Percentiles rank a stretch among this genome's conserved stretches.
phyloP scores from a whole-genome alignment of 2,329 filamentous ascomycete genomes.

The Aspergillus sojae region DNA sequence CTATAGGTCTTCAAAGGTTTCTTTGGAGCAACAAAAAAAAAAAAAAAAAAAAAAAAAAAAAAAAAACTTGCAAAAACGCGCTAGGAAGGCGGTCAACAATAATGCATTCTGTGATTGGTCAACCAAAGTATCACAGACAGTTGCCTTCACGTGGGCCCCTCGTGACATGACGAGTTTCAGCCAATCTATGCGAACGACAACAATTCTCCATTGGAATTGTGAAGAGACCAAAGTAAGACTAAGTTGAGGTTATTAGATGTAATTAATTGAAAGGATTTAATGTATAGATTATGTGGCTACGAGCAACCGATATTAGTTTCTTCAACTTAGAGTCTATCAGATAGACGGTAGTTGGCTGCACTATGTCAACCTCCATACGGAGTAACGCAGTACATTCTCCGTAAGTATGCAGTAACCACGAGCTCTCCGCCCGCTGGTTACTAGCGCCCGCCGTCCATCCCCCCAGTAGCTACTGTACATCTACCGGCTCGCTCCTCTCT shows the following conservation, averaged over 20 bases:
- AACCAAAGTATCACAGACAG: neutral
- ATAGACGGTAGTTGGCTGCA: neutral
- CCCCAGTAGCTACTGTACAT: conserved; percentile 24
- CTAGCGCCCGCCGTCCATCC: conserved; percentile 25
- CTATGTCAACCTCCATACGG: neutral
- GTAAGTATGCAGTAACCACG: conserved; percentile 18
- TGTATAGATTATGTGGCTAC: neutral
- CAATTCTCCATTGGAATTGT: neutral
- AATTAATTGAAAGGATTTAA: neutral
- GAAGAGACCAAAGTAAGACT: neutral
- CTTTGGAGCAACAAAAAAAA: conserved; percentile 17
- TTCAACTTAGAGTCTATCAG: neutral
- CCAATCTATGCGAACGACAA: neutral
- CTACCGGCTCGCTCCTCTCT: conserved; percentile 19
- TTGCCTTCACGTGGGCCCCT: conserved; percentile 15
- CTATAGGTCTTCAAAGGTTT: neutral
- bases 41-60: conserved; percentile 23
- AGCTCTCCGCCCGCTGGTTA: conserved; percentile 28
- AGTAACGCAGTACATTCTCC: neutral
- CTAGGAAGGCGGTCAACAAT: conserved; percentile 29
- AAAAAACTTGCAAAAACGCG: conserved; percentile 25
- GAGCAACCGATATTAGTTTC: neutral
- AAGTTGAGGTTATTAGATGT: neutral
- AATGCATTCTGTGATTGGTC: conserved; percentile 24
- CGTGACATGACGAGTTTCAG: conserved; percentile 16